Evolutionary conservation across 495 filamentous ascomycete species (phyloP), one percentile per base, ranked within the genome.

Genomic region (Penicillium angulare): DNA sequence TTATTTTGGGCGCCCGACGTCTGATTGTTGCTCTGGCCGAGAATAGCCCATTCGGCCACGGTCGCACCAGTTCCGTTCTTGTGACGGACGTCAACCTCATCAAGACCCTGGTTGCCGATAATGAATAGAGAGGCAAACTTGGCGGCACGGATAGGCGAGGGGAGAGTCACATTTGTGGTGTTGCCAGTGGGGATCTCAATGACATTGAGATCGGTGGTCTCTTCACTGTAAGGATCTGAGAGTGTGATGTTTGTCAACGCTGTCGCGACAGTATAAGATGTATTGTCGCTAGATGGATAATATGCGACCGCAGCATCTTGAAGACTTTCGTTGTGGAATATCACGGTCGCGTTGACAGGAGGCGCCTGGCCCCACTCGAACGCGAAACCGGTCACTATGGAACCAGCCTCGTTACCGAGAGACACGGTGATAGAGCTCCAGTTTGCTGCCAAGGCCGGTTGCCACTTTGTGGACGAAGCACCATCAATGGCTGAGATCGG

Each of bases 401-500:
- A 55, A 13, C 66, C 63, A 3, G 65, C 58, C 15, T 80, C 66
- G 9, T 76, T 64, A 2, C 53, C 58, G 7, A 89, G 52, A 0
- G 75, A 73, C 8, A 81, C 65, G 1, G 78, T 81, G 21, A 81
- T 43, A 0, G 76, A 68, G 54, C 64, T 69, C 2, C 79, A 47
- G 0, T 77, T 76, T 0, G 60, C 60, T 38, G 81, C 74, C 4
- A 68, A 63, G 1, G 68, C 61, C 0, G 88, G 86, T 56, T 89
- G 86, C 88, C 88, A 92, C 43, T 79, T 79, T 0, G 88, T 92
- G 22, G 80, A 78, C 0, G 79, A 74, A 1, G 84, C 81, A 39
- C 88, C 88, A 55, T 92, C 88, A 21, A 87, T 79, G 0, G 83
- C 85, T 0, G 79, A 75, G 26, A 86, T 71, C 1, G 88, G 87